These are phyloP conservation scores for Lactifluus hygrophoroides DNA, from an alignment of 768 basidiomycete genomes.

Conservation along the genomic window DNA sequence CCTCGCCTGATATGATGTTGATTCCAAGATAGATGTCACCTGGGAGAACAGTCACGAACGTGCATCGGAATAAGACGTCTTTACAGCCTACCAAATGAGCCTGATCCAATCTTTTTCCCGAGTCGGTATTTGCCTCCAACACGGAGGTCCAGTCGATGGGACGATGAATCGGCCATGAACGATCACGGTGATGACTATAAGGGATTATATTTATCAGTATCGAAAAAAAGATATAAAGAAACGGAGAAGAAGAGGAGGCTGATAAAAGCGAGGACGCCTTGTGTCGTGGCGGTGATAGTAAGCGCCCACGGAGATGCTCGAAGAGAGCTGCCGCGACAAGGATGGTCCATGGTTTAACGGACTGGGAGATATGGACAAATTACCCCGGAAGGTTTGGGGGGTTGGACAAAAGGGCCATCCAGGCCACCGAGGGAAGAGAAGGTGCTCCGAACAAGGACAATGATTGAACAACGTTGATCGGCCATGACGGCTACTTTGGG, in stretches of 20 bases:
- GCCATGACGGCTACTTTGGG: neutral
- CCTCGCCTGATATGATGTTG: slow-evolving; percentile 99
- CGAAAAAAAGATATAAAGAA: neutral
- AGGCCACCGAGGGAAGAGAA: neutral
- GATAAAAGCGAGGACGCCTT: neutral
- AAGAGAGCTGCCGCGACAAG: neutral
- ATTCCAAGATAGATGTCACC: slow-evolving; percentile 99
- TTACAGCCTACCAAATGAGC: slow-evolving; percentile 80
- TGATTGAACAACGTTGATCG: neutral
- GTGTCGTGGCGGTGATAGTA: slow-evolving; percentile 6
- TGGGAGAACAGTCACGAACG: slow-evolving; percentile 25
- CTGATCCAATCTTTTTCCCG: slow-evolving; percentile 98
- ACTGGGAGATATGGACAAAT: neutral
- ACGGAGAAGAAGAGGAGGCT: neutral
- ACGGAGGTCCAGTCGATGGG: slow-evolving; percentile 72
- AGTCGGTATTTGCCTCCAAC: slow-evolving; percentile 95
- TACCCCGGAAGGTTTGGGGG: neutral
- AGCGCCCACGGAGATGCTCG: neutral
- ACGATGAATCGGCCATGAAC: slow-evolving; percentile 64
- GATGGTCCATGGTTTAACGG: neutral
- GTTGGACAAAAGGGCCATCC: neutral
- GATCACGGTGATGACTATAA: slow-evolving; percentile 17
- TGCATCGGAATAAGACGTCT: neutral
- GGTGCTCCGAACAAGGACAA: slow-evolving; percentile 6
- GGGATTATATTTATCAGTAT: neutral